Base-by-base conservation (phyloP, 1,139 yeast genomes). In the Taphrina flavorubra region DNA sequence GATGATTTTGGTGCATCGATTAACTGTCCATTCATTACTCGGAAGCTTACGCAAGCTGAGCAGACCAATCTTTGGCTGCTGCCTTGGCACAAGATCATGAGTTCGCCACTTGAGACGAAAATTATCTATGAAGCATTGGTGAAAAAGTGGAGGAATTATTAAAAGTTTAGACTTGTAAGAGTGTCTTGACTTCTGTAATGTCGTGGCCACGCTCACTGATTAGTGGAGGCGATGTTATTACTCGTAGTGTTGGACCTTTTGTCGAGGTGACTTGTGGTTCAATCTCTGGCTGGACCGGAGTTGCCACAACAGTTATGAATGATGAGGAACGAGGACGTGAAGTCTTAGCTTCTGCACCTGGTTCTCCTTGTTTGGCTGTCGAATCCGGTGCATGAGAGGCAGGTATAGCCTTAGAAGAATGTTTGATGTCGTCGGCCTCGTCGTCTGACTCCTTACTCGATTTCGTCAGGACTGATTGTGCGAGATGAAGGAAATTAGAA, bases 251-350 rank as follows among this genome's bases (percentile, higher is more conserved):
- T 8, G 53, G 53, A 8, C 53, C 36, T 8, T 49, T 34, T 1
- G 53, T 20, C 36, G 36, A 10, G 36, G n/a, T 8, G n/a, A 16
- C 53, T 11, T 18, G n/a, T 10, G n/a, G 13, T 10, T 49, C 53
- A 8, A 3, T 20, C 16, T 49, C 55, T 25, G 37, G n/a, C 25
- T n/a, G 14, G 20, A 53, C 40, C 8, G 58, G 58, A 13, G 42
- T 53, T 20, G 53, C 53, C 42, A 53, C 58, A 13, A 53, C 58
- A 34, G 58, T 53, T 42, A 53, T 36, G 42, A 53, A 53, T 18
- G 58, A 36, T 13, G 58, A 53, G 20, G 53, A 20, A 25, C 13
- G 53, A 7, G 53, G 53, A 49, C 53, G 53, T 20, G 53, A 34
- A 20, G 5, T 25, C n/a, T 49, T 49, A 31, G 14, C 13, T 1